A percentile compares a stretch with the other conserved stretches of the same genome.
Conservation (phyloP, 495 filamentous ascomycete genomes). For the Podospora conica region DNA sequence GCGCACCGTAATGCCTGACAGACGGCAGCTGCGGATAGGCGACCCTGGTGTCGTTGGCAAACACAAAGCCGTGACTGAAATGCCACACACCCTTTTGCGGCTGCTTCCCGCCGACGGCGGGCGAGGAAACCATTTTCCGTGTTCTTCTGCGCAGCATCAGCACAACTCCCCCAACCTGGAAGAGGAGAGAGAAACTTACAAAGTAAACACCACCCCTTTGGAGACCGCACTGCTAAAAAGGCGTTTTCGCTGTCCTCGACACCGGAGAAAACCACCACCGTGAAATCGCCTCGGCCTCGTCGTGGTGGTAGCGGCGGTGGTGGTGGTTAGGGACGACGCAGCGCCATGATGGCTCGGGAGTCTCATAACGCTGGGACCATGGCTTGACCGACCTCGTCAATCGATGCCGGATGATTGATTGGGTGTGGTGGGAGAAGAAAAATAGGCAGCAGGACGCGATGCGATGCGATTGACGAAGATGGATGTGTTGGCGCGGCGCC, state of each 20-base stretch:
- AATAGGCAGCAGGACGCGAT: not conserved
- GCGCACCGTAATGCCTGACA: constrained; percentile 7
- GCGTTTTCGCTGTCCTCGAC: not conserved
- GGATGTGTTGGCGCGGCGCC: not conserved
- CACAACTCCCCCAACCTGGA: no score
- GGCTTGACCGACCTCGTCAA: not conserved
- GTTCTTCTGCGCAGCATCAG: not conserved
- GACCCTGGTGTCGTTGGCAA: constrained; percentile 19
- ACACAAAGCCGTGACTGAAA: constrained; percentile 35
- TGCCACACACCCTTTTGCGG: constrained; percentile 32
- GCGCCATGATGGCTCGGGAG: not conserved
- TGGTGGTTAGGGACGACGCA: not conserved
- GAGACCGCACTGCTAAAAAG: not conserved
- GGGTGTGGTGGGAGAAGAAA: not conserved
- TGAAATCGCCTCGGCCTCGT: not conserved
- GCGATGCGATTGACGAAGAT: not conserved
- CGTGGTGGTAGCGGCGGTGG: not conserved
- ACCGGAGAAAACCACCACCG: not conserved
- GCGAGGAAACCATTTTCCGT: not conserved
- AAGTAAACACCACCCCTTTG: not conserved
- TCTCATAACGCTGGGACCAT: not conserved
- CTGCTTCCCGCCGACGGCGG: constrained; percentile 19
- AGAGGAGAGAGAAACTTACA: not conserved
- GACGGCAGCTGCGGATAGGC: constrained; percentile 17
- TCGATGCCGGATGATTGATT: not conserved